These are phyloP conservation scores for Sugiyamaella qingdaonensis DNA, from an alignment of 805 yeast species.

Conservation along the genomic window DNA sequence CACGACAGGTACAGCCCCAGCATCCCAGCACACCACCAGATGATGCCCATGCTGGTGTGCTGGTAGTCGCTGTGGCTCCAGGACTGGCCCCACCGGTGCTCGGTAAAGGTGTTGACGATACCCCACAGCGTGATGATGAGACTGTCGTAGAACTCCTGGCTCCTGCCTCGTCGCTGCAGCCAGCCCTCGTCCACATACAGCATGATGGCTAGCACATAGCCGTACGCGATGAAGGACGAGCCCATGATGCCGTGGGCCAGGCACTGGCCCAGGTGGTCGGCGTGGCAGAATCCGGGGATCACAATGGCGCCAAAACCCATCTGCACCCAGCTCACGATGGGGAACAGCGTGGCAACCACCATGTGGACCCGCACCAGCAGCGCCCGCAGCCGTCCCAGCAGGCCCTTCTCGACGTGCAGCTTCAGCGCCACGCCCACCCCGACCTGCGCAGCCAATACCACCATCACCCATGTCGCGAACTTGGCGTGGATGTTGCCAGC, in stretches of 20 bases:
- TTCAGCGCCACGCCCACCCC: constrained; percentile 36
- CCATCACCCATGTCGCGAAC: constrained; percentile 34
- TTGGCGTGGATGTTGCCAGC: constrained; percentile 33
- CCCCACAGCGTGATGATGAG: constrained; percentile 85
- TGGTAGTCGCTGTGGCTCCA: constrained; percentile 95
- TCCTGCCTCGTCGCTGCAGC: constrained; percentile 41
- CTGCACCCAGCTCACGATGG: constrained; percentile 67
- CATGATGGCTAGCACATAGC: constrained; percentile 62
- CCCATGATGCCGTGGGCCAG: constrained; percentile 98
- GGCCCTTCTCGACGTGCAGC: constrained; percentile 35
- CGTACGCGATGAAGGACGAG: constrained; percentile 75
- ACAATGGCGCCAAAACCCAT: constrained; percentile 79
- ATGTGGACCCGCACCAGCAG: constrained; percentile 30
- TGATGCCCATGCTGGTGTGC: constrained; percentile 93
- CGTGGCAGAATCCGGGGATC: constrained; percentile 80
- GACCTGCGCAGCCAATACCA: constrained; percentile 31
- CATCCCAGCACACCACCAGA: constrained; percentile 95
- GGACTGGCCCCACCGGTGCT: constrained; percentile 91
- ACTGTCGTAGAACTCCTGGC: constrained; percentile 86
- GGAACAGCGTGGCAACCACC: constrained; percentile 34
- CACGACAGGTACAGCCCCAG: constrained; percentile 75
- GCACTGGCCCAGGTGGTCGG: constrained; percentile 83
- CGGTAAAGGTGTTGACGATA: constrained; percentile 89
- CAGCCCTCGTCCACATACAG: constrained; percentile 65
- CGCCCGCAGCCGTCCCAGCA: constrained; percentile 31